Evolutionary conservation across 2,329 filamentous ascomycete genomes (phyloP).

Genomic region (Aureobasidium sp.): DNA sequence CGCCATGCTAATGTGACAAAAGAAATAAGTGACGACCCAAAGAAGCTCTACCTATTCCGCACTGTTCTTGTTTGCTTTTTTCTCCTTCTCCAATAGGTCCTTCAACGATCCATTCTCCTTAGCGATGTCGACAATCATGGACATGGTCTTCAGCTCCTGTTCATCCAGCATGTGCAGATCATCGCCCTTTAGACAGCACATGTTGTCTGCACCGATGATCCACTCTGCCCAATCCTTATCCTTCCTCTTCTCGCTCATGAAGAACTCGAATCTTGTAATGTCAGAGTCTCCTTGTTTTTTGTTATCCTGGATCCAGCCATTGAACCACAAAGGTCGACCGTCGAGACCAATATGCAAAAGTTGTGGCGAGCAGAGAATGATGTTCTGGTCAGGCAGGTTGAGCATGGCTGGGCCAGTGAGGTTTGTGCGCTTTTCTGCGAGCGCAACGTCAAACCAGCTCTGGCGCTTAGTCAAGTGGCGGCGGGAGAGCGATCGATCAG

Average conservation of each 20-base stretch:
- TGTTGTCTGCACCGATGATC: constrained; percentile 38
- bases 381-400: constrained; percentile 25
- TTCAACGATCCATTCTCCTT: constrained; percentile 22
- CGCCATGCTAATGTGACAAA: background rate
- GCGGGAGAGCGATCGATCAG: background rate
- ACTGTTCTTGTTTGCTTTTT: constrained; percentile 1
- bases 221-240: constrained; percentile 33
- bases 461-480: constrained; percentile 13
- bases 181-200: constrained; percentile 38
- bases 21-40: background rate
- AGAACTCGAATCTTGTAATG: constrained; percentile 41
- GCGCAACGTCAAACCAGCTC: background rate
- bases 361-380: constrained; percentile 49
- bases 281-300: constrained; percentile 44
- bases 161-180: constrained; percentile 29
- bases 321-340: constrained; percentile 52
- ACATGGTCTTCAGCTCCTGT: constrained; percentile 31
- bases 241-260: constrained; percentile 32
- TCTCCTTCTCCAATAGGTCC: background rate
- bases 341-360: constrained; percentile 47
- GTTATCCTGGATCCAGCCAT: constrained; percentile 48
- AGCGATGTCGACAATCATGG: constrained; percentile 34
- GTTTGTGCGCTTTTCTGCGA: background rate
- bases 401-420: constrained; percentile 4
- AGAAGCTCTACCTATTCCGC: background rate